Percentiles rank a stretch among this genome's conserved stretches.
phyloP scores from a whole-genome alignment of 495 filamentous ascomycete genomes.

The Bryoglossum gracile region DNA sequence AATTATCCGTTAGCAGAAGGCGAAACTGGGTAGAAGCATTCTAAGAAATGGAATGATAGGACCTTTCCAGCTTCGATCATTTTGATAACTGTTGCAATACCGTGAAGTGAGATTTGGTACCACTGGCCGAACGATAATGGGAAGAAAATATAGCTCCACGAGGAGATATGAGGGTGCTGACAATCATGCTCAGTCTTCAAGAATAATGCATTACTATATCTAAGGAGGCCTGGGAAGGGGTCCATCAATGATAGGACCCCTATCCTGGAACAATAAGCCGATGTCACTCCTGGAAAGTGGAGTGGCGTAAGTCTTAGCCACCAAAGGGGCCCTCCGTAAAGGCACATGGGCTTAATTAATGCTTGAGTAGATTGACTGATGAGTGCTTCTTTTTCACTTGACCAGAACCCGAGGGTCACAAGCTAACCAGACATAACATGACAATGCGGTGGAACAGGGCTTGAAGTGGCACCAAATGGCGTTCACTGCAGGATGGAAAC shows the following conservation, averaged over 20 bases:
- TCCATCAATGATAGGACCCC: no score
- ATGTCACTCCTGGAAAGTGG: no score
- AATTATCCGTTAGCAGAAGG: neutral
- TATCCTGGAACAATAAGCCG: no score
- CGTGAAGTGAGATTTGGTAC: neutral
- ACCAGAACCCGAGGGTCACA: neutral
- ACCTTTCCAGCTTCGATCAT: constrained; percentile 1
- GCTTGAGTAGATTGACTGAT: neutral
- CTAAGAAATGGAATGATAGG: neutral
- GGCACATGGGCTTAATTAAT: no score
- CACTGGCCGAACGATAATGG: neutral
- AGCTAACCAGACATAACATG: neutral
- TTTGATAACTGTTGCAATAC: neutral
- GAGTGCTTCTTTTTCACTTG: neutral
- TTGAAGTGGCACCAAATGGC: neutral
- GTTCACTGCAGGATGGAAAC: no score
- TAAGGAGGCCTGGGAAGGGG: no score
- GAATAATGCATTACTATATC: neutral
- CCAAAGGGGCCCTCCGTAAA: no score
- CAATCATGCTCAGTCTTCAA: neutral
- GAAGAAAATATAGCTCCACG: neutral
- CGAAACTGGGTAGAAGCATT: neutral
- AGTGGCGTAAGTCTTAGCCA: no score
- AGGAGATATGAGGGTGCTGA: neutral
- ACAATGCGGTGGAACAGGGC: neutral